Base-by-base conservation (phyloP, 805 yeast genomes). In the Saccharomycopsis javanensis region DNA sequence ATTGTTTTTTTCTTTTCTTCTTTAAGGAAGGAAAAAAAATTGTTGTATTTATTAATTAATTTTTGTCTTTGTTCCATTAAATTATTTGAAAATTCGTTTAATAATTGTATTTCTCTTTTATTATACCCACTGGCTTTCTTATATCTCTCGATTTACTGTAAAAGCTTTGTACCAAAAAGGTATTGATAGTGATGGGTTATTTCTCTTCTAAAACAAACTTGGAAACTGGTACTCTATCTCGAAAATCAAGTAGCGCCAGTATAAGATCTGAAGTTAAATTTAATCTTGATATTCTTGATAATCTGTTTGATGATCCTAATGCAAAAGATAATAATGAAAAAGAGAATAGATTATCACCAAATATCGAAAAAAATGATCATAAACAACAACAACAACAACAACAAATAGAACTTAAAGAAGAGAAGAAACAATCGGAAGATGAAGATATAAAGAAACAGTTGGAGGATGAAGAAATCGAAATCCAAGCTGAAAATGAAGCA, bases 201-300 rank as follows among this genome's bases (percentile, higher is more conserved):
- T 42, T 42, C 23, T 42, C 48, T 6, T 42, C 48, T 23, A 42
- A 42, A 42, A 42, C 48, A 8, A 42, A 42, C 25, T 42, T 42
- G 6, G 48, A 42, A 42, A 20, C 48, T 10, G 48, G 48, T 23
- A 42, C 48, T 8, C 23, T 42, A 42, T 42, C 28, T 4, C 48
- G 48, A 42, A 42, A 42, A 20, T 20, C 48, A 42, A 42, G 48
- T 42, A 42, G 25, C 48, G 48, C 48, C 25, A 42, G 48, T 28
- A 42, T 42, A 42, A 42, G 23, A 23, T 42, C 48, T 20, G 48
- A 42, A 42, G 48, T 42, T 11, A 42, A 42, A n/a, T 42, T 42
- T 20, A 42, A 42, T 20, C 48, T 42, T 11, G 48, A 42, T 5
- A 42, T 42, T 42, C 23, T 42, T 20, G 48, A 42, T 42, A 28